These are phyloP conservation scores for Phytophthora crassamura DNA, from an alignment of 352 stramenopile species.

Conservation along the genomic window DNA sequence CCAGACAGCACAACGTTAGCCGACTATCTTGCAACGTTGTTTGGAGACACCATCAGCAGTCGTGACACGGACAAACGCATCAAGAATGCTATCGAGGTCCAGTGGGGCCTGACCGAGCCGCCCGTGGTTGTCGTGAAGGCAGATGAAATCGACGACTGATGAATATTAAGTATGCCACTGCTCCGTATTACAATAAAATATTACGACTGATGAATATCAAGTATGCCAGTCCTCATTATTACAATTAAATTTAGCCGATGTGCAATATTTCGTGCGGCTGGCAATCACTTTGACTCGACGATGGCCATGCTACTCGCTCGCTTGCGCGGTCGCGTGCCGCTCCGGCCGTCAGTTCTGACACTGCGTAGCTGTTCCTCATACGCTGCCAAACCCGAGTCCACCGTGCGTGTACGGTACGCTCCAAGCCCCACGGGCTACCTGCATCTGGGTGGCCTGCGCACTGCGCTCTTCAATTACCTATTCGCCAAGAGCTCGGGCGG, in stretches of 20 bases:
- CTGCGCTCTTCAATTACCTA: conserved; percentile 94
- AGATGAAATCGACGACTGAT: conserved; percentile 1
- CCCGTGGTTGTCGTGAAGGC: conserved; percentile 16
- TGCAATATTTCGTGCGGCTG: conserved; percentile 23
- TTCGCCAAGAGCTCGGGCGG: conserved; percentile 87
- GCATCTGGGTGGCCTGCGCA: conserved; percentile 91
- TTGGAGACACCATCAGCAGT: conserved; percentile 42
- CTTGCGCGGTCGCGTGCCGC: conserved; percentile 17
- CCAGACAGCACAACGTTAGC: conserved; percentile 45
- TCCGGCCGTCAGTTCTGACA: conserved; percentile 8
- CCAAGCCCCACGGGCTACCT: conserved; percentile 92
- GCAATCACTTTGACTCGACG: conserved; percentile 3
- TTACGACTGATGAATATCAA: background rate
- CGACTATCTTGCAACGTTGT: conserved; percentile 37
- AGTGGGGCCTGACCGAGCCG: conserved; percentile 39
- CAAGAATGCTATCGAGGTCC: conserved; percentile 33
- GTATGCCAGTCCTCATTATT: background rate
- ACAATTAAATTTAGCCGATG: background rate
- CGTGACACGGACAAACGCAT: conserved; percentile 48
- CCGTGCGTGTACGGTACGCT: conserved; percentile 86
- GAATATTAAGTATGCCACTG: background rate
- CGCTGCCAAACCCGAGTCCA: background rate
- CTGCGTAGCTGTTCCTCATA: conserved; percentile 31
- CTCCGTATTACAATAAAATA: background rate
- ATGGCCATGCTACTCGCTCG: conserved; percentile 34